Percentiles rank a stretch among this genome's conserved stretches.
phyloP scores from a whole-genome alignment of 352 stramenopile species.

The Phytophthora pseudosyringae region DNA sequence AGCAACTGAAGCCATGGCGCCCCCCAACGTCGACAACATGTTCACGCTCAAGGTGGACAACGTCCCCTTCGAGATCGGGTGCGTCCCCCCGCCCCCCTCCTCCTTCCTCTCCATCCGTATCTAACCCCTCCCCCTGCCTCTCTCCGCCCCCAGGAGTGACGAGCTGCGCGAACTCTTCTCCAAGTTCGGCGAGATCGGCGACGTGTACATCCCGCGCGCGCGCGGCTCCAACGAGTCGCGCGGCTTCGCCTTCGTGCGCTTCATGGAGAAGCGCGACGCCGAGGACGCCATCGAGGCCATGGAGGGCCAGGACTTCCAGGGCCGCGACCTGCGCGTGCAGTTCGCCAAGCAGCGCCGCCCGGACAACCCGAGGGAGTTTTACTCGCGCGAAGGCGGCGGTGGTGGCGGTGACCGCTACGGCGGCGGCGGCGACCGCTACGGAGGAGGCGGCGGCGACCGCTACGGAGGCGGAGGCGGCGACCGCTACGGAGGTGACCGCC shows the following conservation, averaged over 20 bases:
- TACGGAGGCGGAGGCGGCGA: constrained; percentile 32
- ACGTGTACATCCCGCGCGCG: constrained; percentile 85
- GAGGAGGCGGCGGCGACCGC: constrained; percentile 22
- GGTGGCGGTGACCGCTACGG: constrained; percentile 25
- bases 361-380: constrained; percentile 81
- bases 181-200: constrained; percentile 82
- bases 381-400: constrained; percentile 49
- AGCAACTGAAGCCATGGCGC: constrained; percentile 48
- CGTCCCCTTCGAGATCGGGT: constrained; percentile 81
- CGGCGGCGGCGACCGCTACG: constrained; percentile 38
- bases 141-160: constrained; percentile 36
- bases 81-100: constrained; percentile 24
- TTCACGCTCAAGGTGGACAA: constrained; percentile 92
- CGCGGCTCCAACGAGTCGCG: constrained; percentile 79
- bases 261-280: constrained; percentile 87
- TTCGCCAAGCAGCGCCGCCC: constrained; percentile 80
- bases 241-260: constrained; percentile 90
- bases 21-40: constrained; percentile 84
- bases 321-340: constrained; percentile 74
- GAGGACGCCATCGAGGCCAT: constrained; percentile 87
- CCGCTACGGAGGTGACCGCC: constrained; percentile 36
- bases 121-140: background rate
- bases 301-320: constrained; percentile 78
- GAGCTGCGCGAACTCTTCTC: constrained; percentile 71
- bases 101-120: background rate